phyloP scores from a whole-genome alignment of 1,139 yeast genomes.

The Suhomyces chickasaworum region DNA sequence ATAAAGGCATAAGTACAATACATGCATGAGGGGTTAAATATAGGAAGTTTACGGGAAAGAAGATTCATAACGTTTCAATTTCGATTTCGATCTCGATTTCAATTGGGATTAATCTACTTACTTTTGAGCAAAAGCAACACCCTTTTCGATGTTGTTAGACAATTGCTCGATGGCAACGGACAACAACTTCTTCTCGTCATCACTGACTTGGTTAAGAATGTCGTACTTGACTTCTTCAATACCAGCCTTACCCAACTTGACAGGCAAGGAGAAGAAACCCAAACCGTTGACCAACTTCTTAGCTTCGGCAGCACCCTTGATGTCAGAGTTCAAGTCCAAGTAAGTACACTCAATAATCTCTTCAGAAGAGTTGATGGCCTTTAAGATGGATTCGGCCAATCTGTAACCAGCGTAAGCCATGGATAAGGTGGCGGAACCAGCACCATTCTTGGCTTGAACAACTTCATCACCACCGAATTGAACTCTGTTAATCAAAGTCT shows the following conservation, averaged over 20 bases:
- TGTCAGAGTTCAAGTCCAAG: conserved; percentile 48
- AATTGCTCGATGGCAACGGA: conserved; percentile 83
- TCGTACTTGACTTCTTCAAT: conserved; percentile 62
- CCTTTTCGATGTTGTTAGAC: conserved; percentile 51
- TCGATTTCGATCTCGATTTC: too few species aligned
- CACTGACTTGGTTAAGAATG: conserved; percentile 54
- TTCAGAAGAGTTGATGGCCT: conserved; percentile 57
- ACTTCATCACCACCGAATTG: conserved; percentile 99
- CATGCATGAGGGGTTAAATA: not conserved
- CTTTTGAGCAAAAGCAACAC: conserved; percentile 23
- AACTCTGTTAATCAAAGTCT: conserved; percentile 84
- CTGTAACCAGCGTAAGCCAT: conserved; percentile 99
- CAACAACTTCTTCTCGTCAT: conserved; percentile 73
- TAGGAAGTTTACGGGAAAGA: not conserved
- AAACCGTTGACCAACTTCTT: conserved; percentile 73
- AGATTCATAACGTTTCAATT: not conserved
- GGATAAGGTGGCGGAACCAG: conserved; percentile 97
- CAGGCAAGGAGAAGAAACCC: conserved; percentile 92
- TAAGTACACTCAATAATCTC: conserved; percentile 78
- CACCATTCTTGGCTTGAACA: conserved; percentile 97
- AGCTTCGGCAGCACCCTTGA: conserved; percentile 74
- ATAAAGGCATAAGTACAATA: not conserved
- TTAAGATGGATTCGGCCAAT: conserved; percentile 85
- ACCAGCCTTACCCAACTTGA: conserved; percentile 87
- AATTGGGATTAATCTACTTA: conserved; percentile 15